A percentile compares a stretch with the other conserved stretches of the same genome.
Conservation (phyloP, 176 grass and related monocot genomes). For the Carex pumila region DNA sequence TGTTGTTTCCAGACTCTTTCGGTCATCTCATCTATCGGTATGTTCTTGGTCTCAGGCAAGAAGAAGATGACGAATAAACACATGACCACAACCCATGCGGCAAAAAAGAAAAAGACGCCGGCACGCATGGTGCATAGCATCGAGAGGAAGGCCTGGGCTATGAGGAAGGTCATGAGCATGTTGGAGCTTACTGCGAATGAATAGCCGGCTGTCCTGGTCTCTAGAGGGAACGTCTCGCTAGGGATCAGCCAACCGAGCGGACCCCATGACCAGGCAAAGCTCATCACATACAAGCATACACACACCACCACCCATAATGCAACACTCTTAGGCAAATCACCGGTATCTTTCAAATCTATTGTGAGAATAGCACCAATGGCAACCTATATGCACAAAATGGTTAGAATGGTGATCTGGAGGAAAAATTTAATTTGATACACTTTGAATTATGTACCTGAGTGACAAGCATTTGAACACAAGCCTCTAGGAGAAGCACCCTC, state of each 20-base stretch:
- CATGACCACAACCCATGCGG: conserved; percentile 36
- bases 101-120: conserved; percentile 59
- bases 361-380: conserved; percentile 36
- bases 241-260: conserved; percentile 58
- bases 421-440: background rate
- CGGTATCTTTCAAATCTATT: background rate
- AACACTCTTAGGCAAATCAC: background rate
- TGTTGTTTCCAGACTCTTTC: conserved; percentile 42
- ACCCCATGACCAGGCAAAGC: conserved; percentile 72
- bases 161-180: conserved; percentile 75
- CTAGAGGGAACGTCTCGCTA: conserved; percentile 57
- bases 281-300: conserved; percentile 51
- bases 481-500: conserved; percentile 43
- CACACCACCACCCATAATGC: conserved; percentile 30
- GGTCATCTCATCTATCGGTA: conserved; percentile 53
- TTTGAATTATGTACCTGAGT: conserved; percentile 30
- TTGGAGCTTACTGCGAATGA: conserved; percentile 49
- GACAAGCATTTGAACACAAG: conserved; percentile 51
- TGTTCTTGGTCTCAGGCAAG: conserved; percentile 57
- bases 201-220: conserved; percentile 42
- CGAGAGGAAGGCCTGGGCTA: conserved; percentile 63
- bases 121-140: conserved; percentile 48
- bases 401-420: background rate
- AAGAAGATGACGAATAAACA: conserved; percentile 24
- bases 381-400: background rate